A percentile compares a stretch with the other conserved stretches of the same genome.
Evolutionary conservation across 2,329 filamentous ascomycete genomes (phyloP).

Genomic region (Apiospora saccharicola): DNA sequence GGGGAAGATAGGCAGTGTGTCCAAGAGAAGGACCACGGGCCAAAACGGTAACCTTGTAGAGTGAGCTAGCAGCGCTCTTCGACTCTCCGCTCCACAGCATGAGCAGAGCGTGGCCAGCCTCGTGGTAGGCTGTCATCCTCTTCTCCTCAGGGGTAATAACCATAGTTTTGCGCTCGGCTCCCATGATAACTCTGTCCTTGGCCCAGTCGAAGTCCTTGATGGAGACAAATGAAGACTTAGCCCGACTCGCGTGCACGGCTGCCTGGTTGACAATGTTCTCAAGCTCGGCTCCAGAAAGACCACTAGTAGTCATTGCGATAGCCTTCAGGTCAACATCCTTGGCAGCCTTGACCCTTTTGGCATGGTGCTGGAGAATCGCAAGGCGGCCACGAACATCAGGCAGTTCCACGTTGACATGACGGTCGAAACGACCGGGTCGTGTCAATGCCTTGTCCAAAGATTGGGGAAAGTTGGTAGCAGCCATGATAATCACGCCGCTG

Average conservation of each 20-base stretch:
- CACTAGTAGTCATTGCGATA: constrained; percentile 86
- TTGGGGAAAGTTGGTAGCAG: constrained; percentile 95
- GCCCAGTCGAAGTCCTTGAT: constrained; percentile 93
- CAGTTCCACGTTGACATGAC: constrained; percentile 86
- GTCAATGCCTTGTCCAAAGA: constrained; percentile 93
- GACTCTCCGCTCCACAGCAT: constrained; percentile 71
- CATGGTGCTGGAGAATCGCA: constrained; percentile 91
- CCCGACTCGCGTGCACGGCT: constrained; percentile 90
- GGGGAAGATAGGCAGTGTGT: constrained; percentile 85
- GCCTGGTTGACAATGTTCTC: constrained; percentile 98
- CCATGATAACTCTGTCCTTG: constrained; percentile 98
- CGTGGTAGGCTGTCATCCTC: constrained; percentile 93
- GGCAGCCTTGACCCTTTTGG: constrained; percentile 85
- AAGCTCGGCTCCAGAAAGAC: constrained; percentile 93
- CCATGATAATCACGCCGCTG: constrained; percentile 93
- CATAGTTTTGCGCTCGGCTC: constrained; percentile 87
- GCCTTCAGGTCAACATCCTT: constrained; percentile 83
- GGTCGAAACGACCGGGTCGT: constrained; percentile 93
- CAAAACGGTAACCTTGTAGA: constrained; percentile 98
- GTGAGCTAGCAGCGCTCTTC: constrained; percentile 71
- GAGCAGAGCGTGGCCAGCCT: constrained; percentile 93
- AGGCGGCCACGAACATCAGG: constrained; percentile 94
- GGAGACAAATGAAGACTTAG: constrained; percentile 77
- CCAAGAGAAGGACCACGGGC: constrained; percentile 87
- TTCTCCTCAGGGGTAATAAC: constrained; percentile 94